A percentile compares a stretch with the other conserved stretches of the same genome.
Conservation (phyloP, 2,329 filamentous ascomycete genomes). For the Colletotrichum godetiae region DNA sequence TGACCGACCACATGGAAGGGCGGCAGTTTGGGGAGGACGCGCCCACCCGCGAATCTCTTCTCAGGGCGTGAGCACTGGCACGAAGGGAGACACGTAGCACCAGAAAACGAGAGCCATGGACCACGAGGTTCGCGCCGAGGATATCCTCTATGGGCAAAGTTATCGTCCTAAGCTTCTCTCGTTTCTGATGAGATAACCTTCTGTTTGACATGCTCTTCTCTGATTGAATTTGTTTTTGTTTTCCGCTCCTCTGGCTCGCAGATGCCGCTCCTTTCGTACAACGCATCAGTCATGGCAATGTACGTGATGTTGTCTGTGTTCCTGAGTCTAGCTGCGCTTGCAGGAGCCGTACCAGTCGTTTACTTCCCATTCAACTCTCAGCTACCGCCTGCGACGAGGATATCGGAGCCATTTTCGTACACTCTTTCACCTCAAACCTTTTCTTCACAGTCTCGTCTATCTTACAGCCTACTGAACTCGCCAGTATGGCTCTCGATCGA, state of each 20-base stretch:
- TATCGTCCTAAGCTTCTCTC: constrained; percentile 10
- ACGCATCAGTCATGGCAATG: constrained; percentile 44
- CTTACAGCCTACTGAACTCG: constrained; percentile 73
- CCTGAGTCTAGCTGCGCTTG: constrained; percentile 44
- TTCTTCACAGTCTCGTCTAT: constrained; percentile 66
- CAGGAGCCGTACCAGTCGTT: constrained; percentile 53
- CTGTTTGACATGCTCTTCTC: constrained; percentile 18
- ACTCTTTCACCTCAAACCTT: constrained; percentile 82
- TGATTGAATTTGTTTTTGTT: constrained; percentile 34
- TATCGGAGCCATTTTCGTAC: constrained; percentile 75
- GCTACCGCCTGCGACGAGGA: constrained; percentile 80
- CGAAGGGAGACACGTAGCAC: constrained; percentile 25
- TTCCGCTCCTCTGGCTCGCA: constrained; percentile 33
- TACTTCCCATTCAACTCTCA: constrained; percentile 86
- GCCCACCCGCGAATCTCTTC: constrained; percentile 22
- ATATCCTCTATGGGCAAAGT: constrained; percentile 12
- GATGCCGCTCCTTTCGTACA: constrained; percentile 23
- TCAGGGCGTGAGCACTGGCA: constrained; percentile 32
- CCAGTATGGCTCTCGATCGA: constrained; percentile 84
- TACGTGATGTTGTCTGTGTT: constrained; percentile 41
- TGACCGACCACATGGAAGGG: constrained; percentile 8
- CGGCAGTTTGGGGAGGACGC: constrained; percentile 3
- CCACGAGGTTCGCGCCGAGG: constrained; percentile 19
- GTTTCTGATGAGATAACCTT: constrained; percentile 24
- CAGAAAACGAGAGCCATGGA: neutral